Evolutionary conservation across 805 yeast genomes (phyloP), one percentile per base, ranked within the genome.

Genomic region (Tanozyma kutaoensis): DNA sequence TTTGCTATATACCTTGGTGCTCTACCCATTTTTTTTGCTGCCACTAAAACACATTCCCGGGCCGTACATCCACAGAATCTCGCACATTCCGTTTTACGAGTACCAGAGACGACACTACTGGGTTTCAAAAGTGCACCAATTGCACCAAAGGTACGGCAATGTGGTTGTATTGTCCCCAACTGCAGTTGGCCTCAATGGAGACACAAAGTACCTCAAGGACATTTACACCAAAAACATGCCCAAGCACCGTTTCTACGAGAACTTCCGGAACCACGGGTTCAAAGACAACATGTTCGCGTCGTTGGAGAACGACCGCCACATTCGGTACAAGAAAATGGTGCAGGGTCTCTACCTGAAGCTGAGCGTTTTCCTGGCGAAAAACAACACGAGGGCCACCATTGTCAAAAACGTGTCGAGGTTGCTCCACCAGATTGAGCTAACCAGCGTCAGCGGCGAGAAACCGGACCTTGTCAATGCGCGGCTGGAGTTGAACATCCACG

Each of bases 141-240:
- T 75, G 31, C 86, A 77, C 39, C 25, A 43, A 24, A 43, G 51
- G 31, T 73, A 73, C 38, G 86, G 85, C 2, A 64, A 75, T 6
- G 67, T 76, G 3, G 72, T 77, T 4, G 53, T 77, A 14, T 46
- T 77, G 10, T 61, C 72, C 1, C 84, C 85, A 2, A 48, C 52
- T 14, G 84, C 75, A 37, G 53, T 77, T 12, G 72, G 77, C 26
- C 62, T 76, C 24, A 57, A 67, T 24, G 64, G 59, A 1, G 70
- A 73, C 27, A 40, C 58, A 4, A 58, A 58, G 25, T 66, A 55
- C 33, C 36, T 74, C 22, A 66, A 63, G 36, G 71, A 69, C 23
- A 62, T 77, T 13, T 78, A 77, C 43, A 47, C 66, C 28, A 61
- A 58, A 32, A 53, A 76, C 53, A 54, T 62, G 53, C 63, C 78